phyloP scores from a whole-genome alignment of 768 basidiomycete genomes.

The Naganishia antarctica region DNA sequence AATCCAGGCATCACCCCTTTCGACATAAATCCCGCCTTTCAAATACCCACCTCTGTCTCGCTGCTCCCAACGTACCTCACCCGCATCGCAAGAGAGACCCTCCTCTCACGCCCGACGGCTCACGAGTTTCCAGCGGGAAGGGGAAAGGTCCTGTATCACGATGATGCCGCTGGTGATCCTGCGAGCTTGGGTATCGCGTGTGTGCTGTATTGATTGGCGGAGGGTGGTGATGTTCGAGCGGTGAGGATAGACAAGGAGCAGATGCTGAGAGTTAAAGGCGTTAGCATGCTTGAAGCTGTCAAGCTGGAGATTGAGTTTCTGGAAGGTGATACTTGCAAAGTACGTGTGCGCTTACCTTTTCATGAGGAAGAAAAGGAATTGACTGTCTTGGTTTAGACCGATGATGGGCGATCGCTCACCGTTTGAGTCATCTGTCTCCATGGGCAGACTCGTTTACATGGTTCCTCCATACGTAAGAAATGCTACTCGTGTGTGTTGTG shows the following conservation, averaged over 20 bases:
- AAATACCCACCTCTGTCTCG: not conserved
- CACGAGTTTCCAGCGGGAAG: slow-evolving; percentile 11
- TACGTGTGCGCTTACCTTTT: not conserved
- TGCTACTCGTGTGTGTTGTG: not conserved
- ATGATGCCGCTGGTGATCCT: slow-evolving; percentile 46
- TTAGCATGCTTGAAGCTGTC: slow-evolving; percentile 35
- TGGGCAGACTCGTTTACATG: slow-evolving; percentile 53
- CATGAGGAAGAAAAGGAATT: not conserved
- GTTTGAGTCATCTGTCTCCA: slow-evolving; percentile 46
- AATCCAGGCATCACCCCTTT: slow-evolving; percentile 3
- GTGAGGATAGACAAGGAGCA: slow-evolving; percentile 38
- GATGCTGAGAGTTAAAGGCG: slow-evolving; percentile 15
- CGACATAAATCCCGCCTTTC: not conserved
- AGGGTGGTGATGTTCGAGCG: slow-evolving; percentile 32
- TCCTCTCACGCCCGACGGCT: not conserved
- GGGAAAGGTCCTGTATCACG: slow-evolving; percentile 33
- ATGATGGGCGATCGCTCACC: slow-evolving; percentile 52
- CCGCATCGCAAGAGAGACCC: not conserved
- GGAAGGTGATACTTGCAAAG: not conserved
- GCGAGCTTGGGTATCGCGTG: slow-evolving; percentile 42
- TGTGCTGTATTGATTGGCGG: slow-evolving; percentile 31
- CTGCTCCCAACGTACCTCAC: not conserved
- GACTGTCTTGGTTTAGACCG: not conserved
- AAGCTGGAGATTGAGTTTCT: slow-evolving; percentile 37
- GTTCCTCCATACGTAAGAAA: slow-evolving; percentile 53